Evolutionary conservation across 2,329 filamentous ascomycete species (phyloP).

Genomic region (Fusarium marasasianum): DNA sequence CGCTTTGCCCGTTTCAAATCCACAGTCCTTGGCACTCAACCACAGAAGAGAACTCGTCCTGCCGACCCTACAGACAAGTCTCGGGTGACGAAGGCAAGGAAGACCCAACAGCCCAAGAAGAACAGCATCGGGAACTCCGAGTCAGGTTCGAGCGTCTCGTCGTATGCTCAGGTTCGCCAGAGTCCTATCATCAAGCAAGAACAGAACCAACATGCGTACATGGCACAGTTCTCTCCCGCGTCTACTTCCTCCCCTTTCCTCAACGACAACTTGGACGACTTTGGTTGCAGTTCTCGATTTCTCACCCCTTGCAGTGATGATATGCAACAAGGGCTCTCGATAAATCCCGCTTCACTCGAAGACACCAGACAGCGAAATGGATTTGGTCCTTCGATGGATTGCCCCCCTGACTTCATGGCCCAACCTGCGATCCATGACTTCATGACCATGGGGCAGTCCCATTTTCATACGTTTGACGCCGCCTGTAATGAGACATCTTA

Average conservation of each 20-base stretch:
- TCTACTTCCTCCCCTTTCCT: conserved; percentile 51
- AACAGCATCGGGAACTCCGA: conserved; percentile 55
- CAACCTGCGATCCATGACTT: conserved; percentile 43
- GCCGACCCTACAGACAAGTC: conserved; percentile 52
- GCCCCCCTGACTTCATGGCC: conserved; percentile 42
- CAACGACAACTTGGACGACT: conserved; percentile 49
- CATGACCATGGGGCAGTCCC: conserved; percentile 45
- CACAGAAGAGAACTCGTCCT: conserved; percentile 57
- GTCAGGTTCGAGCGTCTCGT: conserved; percentile 42
- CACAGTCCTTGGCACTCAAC: conserved; percentile 58
- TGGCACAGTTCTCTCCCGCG: conserved; percentile 50
- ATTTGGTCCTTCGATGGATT: conserved; percentile 42
- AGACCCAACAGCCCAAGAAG: conserved; percentile 46
- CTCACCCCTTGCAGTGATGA: conserved; percentile 67
- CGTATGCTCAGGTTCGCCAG: conserved; percentile 44
- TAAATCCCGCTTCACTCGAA: conserved; percentile 45
- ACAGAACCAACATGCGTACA: conserved; percentile 43
- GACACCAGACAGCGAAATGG: conserved; percentile 41
- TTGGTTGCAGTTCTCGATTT: conserved; percentile 49
- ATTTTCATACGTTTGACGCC: conserved; percentile 53
- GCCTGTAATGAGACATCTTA: conserved; percentile 53
- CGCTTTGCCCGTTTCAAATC: conserved; percentile 64
- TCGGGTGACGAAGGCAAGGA: conserved; percentile 58
- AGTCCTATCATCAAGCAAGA: conserved; percentile 52
- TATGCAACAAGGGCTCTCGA: conserved; percentile 42